Evolutionary conservation across 148 eudicot genomes (phyloP), one percentile per base, ranked within the genome.

Genomic region (Heliosperma pusillum): DNA sequence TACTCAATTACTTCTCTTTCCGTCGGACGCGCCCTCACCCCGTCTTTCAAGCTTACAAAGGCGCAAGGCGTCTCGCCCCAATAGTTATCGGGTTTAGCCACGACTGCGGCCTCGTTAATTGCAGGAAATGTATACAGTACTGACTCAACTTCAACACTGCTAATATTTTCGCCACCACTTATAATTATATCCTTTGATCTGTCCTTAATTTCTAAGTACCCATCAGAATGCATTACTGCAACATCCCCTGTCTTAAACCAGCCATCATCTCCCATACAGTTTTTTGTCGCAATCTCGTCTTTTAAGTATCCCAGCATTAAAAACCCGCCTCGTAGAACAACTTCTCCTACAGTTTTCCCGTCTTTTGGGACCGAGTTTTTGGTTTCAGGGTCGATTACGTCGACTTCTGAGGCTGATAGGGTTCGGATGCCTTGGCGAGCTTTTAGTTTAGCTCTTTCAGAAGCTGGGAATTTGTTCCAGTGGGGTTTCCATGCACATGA

Each of bases 21-120:
- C 9, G 63, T 75, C 22, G 82, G 72, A 3, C 16, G 56, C 19
- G 12, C 30, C 10, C 7, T 1, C 15, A 52, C n/a, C 4, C 74
- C 80, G 47, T 53, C 66, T 53, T 85, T 87, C 26, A 87, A 29
- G 11, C 86, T 79, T 26, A 87, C 70, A 55, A 87, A 87, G 0
- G 90, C 90, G 30, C 90, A 87, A 30, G 88, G 88, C 4, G 86
- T 85, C 86, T 87, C 90, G 0, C 90, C 90, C 90, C 90, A 87
- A 26, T 81, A 75, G 82, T 79, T 78, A 11, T 87, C 88, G 0
- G 90, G 88, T 40, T 82, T 76, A 0, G 86, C 86, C 71, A 87
- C 90, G 10, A 86, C 88, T 4, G 86, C 86, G 27, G 72, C 88
- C 79, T 86, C 88, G 55, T 83, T 79, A 67, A 86, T 69, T 59